Conservation (phyloP, 257 asterid genomes). For the Primulina huaijiensis region DNA sequence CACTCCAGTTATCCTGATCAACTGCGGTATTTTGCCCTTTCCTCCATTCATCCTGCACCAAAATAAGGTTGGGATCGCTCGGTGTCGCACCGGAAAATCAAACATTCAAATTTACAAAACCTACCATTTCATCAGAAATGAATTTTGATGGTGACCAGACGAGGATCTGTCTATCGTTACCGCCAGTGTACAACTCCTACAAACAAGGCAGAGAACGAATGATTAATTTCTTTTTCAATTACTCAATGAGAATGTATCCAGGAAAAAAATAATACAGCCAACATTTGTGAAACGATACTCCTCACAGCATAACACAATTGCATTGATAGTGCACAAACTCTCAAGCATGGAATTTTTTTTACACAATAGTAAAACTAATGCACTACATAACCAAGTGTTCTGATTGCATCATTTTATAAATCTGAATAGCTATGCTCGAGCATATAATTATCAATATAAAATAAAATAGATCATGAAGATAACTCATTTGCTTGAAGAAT, state of each 20-base stretch:
- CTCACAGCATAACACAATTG: neutral
- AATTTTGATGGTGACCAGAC: slow-evolving; percentile 79
- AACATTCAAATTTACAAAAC: neutral
- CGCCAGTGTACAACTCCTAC: slow-evolving; percentile 82
- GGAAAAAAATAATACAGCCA: neutral
- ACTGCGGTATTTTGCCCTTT: slow-evolving; percentile 32
- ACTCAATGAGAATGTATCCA: neutral
- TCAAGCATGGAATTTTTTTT: neutral
- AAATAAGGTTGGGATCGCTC: slow-evolving; percentile 3
- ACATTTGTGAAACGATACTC: neutral
- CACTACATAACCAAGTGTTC: neutral
- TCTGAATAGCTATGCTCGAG: too few species aligned
- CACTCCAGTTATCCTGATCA: slow-evolving; percentile 92
- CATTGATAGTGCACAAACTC: neutral
- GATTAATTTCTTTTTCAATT: neutral
- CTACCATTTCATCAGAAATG: slow-evolving; percentile 54
- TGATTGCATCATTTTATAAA: neutral
- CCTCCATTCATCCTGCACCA: slow-evolving; percentile 54
- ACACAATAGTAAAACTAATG: neutral
- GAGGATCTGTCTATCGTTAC: slow-evolving; percentile 79
- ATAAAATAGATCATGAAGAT: too few species aligned
- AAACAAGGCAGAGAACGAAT: slow-evolving; percentile 6
- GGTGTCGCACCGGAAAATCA: neutral
- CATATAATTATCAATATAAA: too few species aligned
- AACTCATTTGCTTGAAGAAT: too few species aligned